phyloP scores from a whole-genome alignment of 768 basidiomycete species.

The Auriscalpium vulgare region DNA sequence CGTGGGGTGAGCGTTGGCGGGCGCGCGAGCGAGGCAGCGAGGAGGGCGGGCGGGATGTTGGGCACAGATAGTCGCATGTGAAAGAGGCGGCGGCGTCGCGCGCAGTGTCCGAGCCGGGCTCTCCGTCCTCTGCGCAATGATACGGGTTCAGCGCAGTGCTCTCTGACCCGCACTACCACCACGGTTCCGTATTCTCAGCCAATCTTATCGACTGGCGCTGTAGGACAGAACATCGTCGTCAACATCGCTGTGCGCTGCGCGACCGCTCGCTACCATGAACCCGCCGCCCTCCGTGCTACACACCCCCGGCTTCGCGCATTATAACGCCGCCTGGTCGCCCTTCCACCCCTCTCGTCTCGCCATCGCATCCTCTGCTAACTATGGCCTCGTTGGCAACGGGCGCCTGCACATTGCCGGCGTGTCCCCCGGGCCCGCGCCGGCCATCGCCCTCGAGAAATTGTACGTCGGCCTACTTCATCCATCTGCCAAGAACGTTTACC shows the following conservation, averaged over 20 bases:
- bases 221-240: neutral
- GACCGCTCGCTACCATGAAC: conserved; percentile 23
- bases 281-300: conserved; percentile 45
- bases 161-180: neutral
- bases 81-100: conserved; percentile 2
- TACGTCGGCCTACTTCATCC: conserved; percentile 30
- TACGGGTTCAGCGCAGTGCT: too few species aligned
- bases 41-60: conserved; percentile 54
- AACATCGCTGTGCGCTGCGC: neutral
- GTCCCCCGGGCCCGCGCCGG: conserved; percentile 35
- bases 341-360: conserved; percentile 72
- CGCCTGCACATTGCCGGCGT: conserved; percentile 60
- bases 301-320: conserved; percentile 82
- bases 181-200: neutral
- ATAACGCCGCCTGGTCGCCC: conserved; percentile 76
- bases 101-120: neutral
- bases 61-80: conserved; percentile 76
- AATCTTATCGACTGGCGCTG: neutral
- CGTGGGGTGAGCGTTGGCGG: conserved; percentile 32
- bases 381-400: conserved; percentile 93
- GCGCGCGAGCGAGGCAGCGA: conserved; percentile 32
- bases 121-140: too few species aligned
- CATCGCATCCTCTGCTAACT: conserved; percentile 83
- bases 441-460: conserved; percentile 58
- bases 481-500: conserved; percentile 8